Base-by-base conservation (phyloP, 2,329 filamentous ascomycete genomes). In the Diaporthe sp. region DNA sequence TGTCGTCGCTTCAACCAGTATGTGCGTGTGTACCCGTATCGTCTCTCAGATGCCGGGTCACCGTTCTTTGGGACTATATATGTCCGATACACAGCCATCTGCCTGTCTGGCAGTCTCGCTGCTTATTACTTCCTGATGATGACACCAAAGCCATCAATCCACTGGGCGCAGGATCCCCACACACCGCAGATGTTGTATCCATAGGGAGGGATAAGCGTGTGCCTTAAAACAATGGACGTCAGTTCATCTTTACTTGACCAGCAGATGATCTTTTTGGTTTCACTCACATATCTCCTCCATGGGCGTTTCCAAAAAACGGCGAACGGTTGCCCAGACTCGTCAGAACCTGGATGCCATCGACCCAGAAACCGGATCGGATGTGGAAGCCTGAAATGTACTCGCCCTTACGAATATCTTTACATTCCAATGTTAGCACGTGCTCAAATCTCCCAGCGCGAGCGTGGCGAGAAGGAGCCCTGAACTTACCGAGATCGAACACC, bases 101-200 rank as follows among this genome's bases (percentile, higher is more conserved):
- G 13, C 15, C 17, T 55, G 57, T 55, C 19, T 15, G 19, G 34
- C 34, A 31, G 57, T 28, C 28, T 31, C 19, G 49, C 37, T 15
- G 25, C 28, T 72, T 61, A 19, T 65, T 68, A 77, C 68, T 77
- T 76, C 46, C 72, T 55, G 31, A 77, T 76, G 80, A 98, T 92
- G 74, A 98, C 88, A 12, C 94, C 93, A 83, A 98, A 95, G 5
- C 94, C 94, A 82, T 98, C 95, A 31, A 98, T 86, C 95, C 95
- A 98, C 67, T 90, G 83, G 51, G 89, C 95, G 81, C 92, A 94
- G 71, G 94, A 94, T 74, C 97, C 97, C 15, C 94, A 94, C 78
- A 98, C 89, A 76, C 97, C 97, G 77, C 94, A 96, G 81, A 98
- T 93, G 78, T 89, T 94, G 85, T 97, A 98, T 67, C 96, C 96